Base-by-base conservation (phyloP, 2,329 filamentous ascomycete species). In the Colletotrichum sp. region DNA sequence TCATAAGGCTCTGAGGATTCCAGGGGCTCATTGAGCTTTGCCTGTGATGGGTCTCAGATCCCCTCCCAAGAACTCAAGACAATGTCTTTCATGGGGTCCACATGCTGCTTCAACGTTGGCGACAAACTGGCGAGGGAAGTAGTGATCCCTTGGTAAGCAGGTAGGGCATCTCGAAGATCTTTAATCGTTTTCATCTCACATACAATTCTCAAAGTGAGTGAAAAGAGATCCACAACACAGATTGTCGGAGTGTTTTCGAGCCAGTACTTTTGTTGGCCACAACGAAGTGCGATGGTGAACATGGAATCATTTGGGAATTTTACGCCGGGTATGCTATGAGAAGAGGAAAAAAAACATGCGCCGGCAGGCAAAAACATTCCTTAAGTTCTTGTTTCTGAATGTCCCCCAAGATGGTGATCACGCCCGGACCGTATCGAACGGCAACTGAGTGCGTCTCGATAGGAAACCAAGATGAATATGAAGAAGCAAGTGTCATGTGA, bases 1-100 rank as follows among this genome's bases (percentile, higher is more conserved):
- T 59, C 13, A 26, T 59, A 59, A 26, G 55, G 55, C 55, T 59
- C 26, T 16, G 22, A 26, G 26, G 26, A 28, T 52, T 52, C 44
- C 44, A 13, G 44, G 10, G 44, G 44, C 36, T 52, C 44, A 52
- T 22, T 52, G 44, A 13, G 44, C n/a, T 52, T 52, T 52, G n/a
- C 44, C 55, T 26, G 26, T 59, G 26, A 24, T 59, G 55, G 55
- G 55, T 59, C 44, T 52, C 44, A 28, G 55, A 59, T 24, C 55
- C 13, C 24, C n/a, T 59, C 55, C 24, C 22, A 18, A 59, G 22
- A 16, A 28, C 55, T 28, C 52, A 18, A 24, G 55, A 59, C 22
- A 28, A 59, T 59, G 22, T 24, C 55, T 28, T 28, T 59, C 24
- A 16, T 59, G 22, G 4, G 8, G 26, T 26, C 55, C 55, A 22